These are phyloP conservation scores for Xylariaceae sp. DNA, from an alignment of 2,329 filamentous ascomycete species.

Conservation along the genomic window DNA sequence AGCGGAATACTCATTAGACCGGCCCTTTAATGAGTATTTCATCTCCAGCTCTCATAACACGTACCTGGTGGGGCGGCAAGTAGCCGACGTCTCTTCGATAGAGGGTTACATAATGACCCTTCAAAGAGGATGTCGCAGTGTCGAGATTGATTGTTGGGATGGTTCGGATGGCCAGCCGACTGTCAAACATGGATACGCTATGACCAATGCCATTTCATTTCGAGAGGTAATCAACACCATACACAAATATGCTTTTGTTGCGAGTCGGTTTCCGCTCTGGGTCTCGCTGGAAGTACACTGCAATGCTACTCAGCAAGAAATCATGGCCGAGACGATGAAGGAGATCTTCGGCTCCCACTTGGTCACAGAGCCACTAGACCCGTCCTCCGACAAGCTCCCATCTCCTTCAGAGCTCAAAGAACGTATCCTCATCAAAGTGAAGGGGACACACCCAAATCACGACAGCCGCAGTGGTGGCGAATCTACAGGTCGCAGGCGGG, in stretches of 20 bases:
- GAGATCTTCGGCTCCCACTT: slow-evolving; percentile 78
- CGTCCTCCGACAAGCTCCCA: slow-evolving; percentile 65
- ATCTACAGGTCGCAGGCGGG: slow-evolving; percentile 46
- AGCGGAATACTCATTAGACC: slow-evolving; percentile 63
- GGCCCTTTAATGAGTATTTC: slow-evolving; percentile 93
- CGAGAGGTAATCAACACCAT: slow-evolving; percentile 89
- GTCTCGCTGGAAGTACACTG: slow-evolving; percentile 96
- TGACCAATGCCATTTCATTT: slow-evolving; percentile 87
- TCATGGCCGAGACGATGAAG: slow-evolving; percentile 88
- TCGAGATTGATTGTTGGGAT: slow-evolving; percentile 98
- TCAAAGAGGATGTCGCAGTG: slow-evolving; percentile 84
- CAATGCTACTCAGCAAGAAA: slow-evolving; percentile 72
- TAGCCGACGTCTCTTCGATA: slow-evolving; percentile 84
- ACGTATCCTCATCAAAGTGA: slow-evolving; percentile 90
- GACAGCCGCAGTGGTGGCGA: slow-evolving; percentile 42
- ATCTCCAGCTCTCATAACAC: slow-evolving; percentile 99
- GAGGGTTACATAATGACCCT: slow-evolving; percentile 92
- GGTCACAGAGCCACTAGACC: slow-evolving; percentile 69
- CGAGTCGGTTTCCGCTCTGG: slow-evolving; percentile 84
- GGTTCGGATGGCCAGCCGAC: slow-evolving; percentile 81
- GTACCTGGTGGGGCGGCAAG: slow-evolving; percentile 86
- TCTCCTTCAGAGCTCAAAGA: slow-evolving; percentile 81
- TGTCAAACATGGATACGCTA: slow-evolving; percentile 85
- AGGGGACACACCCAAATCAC: slow-evolving; percentile 61
- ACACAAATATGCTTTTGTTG: slow-evolving; percentile 88